Evolutionary conservation across 139 green algal genomes (phyloP).

Genomic region (Coelastrella sp.): DNA sequence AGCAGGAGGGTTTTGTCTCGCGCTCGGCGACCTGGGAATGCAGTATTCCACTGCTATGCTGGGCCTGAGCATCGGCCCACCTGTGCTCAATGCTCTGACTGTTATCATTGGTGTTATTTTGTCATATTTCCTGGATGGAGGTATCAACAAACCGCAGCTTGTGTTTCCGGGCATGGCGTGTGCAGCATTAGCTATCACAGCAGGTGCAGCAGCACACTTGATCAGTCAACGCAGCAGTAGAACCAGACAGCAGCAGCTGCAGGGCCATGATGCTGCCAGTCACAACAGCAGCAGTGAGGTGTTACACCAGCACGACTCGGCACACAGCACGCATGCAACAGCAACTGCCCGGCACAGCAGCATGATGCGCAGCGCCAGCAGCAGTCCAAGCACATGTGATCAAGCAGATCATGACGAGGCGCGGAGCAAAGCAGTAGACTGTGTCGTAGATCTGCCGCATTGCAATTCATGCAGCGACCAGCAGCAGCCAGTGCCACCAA

Average conservation of each 20-base stretch:
- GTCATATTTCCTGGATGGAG: conserved; percentile 61
- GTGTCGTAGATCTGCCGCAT: not conserved
- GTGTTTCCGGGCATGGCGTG: conserved; percentile 58
- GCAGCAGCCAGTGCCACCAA: not conserved
- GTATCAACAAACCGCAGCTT: conserved; percentile 59
- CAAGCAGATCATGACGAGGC: not conserved
- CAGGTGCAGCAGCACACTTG: conserved; percentile 27
- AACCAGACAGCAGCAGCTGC: not conserved
- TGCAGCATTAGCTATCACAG: conserved; percentile 21
- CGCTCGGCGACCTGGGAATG: conserved; percentile 45
- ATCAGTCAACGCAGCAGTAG: not conserved
- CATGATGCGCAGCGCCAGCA: not conserved
- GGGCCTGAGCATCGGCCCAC: conserved; percentile 43
- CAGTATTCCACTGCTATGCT: conserved; percentile 44
- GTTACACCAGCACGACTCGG: not conserved
- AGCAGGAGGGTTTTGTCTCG: conserved; percentile 52
- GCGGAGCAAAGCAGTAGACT: not conserved
- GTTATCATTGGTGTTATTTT: conserved; percentile 47
- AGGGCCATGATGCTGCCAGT: not conserved
- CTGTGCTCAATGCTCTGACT: conserved; percentile 44
- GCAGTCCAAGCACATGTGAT: not conserved
- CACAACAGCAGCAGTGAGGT: not conserved
- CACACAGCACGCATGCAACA: too few relatives aligned
- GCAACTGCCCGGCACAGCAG: not conserved
- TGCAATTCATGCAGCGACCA: not conserved